These are phyloP conservation scores for Aotearoamyces nothofagi DNA, from an alignment of 2,329 filamentous ascomycete species.

Conservation along the genomic window DNA sequence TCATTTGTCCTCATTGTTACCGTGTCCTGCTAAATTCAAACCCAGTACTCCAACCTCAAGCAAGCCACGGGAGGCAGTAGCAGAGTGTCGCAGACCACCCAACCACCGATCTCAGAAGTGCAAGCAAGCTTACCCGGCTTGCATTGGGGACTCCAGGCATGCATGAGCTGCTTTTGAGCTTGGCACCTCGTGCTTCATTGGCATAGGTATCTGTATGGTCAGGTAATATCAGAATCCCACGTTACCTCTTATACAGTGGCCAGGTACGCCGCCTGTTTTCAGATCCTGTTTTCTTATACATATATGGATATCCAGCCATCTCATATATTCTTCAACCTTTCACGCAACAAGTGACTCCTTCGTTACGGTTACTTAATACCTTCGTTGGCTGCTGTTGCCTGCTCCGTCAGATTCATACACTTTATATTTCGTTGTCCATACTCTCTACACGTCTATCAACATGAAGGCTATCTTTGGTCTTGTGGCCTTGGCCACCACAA, in stretches of 20 bases:
- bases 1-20: too few species aligned
- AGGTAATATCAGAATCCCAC: neutral
- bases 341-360: conserved; percentile 24
- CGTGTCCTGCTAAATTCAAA: too few species aligned
- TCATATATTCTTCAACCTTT: conserved; percentile 9
- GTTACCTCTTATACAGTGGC: conserved; percentile 1
- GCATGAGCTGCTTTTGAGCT: too few species aligned
- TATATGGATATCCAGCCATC: conserved; percentile 8
- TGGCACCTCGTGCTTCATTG: too few species aligned
- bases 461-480: conserved; percentile 15
- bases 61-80: too few species aligned
- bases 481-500: conserved; percentile 13
- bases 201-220: too few species aligned
- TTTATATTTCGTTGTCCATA: conserved; percentile 5
- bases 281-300: conserved; percentile 7
- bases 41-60: too few species aligned
- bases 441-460: conserved; percentile 5
- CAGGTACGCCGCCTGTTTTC: neutral
- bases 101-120: too few species aligned
- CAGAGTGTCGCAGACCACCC: too few species aligned
- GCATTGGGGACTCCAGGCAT: too few species aligned
- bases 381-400: conserved; percentile 7
- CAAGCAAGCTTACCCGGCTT: too few species aligned
- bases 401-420: conserved; percentile 1
- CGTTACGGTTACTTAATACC: conserved; percentile 27